Percentiles rank a stretch among this genome's conserved stretches.
Conservation (phyloP, 139 green algal genomes). For the Ostreobium quekettii region DNA sequence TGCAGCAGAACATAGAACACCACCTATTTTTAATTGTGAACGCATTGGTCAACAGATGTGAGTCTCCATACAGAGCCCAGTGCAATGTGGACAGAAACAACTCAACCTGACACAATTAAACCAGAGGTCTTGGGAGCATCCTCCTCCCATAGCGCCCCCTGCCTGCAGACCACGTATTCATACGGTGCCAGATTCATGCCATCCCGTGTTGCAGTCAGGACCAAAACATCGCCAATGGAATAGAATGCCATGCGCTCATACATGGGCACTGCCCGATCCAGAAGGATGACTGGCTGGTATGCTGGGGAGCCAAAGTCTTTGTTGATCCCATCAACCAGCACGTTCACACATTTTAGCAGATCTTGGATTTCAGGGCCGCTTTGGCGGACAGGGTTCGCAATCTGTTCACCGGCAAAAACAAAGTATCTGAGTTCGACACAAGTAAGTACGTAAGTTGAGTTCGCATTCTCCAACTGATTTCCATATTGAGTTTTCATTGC, state of each 20-base stretch:
- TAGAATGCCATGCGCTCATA: conserved; percentile 93
- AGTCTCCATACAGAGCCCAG: too few relatives aligned
- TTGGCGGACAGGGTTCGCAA: conserved; percentile 51
- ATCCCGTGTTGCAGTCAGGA: conserved; percentile 88
- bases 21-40: too few relatives aligned
- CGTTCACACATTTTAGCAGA: conserved; percentile 56
- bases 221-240: conserved; percentile 61
- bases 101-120: conserved; percentile 19
- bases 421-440: neutral
- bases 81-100: too few relatives aligned
- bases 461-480: too few relatives aligned
- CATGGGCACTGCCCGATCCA: conserved; percentile 82
- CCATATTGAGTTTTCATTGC: too few relatives aligned
- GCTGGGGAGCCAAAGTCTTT: conserved; percentile 27
- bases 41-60: too few relatives aligned
- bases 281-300: conserved; percentile 77
- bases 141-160: conserved; percentile 40
- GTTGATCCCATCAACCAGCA: conserved; percentile 69
- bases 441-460: too few relatives aligned
- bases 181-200: conserved; percentile 98
- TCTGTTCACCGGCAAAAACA: conserved; percentile 30
- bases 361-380: conserved; percentile 68
- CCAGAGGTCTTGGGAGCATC: conserved; percentile 1
- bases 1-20: too few relatives aligned
- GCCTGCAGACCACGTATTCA: conserved; percentile 94